Conservation (phyloP, 2,329 filamentous ascomycete genomes). For the Fusarium domesticum region DNA sequence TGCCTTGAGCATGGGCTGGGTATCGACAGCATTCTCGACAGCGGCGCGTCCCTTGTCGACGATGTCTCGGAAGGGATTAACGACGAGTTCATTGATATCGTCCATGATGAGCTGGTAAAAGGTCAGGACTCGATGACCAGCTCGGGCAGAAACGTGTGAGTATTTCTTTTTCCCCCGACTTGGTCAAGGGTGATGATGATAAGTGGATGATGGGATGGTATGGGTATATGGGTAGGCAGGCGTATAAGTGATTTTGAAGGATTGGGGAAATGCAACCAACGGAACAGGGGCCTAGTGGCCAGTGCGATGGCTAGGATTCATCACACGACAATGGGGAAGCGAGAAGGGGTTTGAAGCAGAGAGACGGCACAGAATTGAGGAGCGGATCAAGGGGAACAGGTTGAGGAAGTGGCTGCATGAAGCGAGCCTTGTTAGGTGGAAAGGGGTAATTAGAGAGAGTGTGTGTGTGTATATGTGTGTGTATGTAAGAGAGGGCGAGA, state of each 20-base stretch:
- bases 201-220: constrained; percentile 4
- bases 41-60: constrained; percentile 50
- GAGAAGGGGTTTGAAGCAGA: background rate
- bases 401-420: constrained; percentile 1
- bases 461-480: too few relatives aligned
- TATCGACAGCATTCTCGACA: constrained; percentile 45
- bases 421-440: too few relatives aligned
- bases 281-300: constrained; percentile 14
- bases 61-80: constrained; percentile 51
- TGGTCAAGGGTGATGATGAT: background rate
- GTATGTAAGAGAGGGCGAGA: too few relatives aligned
- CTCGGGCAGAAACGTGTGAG: background rate
- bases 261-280: too few relatives aligned
- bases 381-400: constrained; percentile 2
- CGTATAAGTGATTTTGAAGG: constrained; percentile 31
- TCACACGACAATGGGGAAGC: constrained; percentile 6
- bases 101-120: constrained; percentile 34
- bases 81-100: constrained; percentile 42
- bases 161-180: too few relatives aligned
- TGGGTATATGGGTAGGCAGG: constrained; percentile 11
- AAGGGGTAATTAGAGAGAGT: too few relatives aligned
- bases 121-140: constrained; percentile 1
- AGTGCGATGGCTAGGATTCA: constrained; percentile 5
- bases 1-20: constrained; percentile 48
- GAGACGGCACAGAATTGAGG: background rate